Evolutionary conservation across 148 eudicot genomes (phyloP).

Genomic region (Fagopyrum homotropicum): DNA sequence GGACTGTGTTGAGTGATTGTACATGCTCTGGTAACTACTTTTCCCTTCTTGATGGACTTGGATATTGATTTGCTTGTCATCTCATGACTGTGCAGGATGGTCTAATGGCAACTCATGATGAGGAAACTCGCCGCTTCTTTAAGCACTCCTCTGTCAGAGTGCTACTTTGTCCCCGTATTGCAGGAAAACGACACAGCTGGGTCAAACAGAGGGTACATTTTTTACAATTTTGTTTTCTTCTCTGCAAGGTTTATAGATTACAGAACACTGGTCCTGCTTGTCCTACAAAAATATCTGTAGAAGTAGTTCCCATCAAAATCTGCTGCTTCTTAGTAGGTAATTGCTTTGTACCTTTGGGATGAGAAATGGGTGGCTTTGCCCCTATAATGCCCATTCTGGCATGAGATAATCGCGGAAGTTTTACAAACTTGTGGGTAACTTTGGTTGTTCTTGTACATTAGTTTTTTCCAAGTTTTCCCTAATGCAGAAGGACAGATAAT

Average conservation of each 20-base stretch:
- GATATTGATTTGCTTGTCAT: not conserved
- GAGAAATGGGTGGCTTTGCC: not conserved
- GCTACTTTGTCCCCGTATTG: slow-evolving; percentile 72
- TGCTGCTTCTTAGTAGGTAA: not conserved
- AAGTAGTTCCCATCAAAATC: not conserved
- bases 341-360: not conserved
- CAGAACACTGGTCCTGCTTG: not conserved
- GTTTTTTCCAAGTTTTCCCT: not conserved
- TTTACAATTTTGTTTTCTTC: slow-evolving; percentile 13
- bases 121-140: slow-evolving; percentile 68
- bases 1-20: not conserved
- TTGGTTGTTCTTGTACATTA: not conserved
- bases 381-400: not conserved
- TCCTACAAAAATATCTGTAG: not conserved
- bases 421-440: not conserved
- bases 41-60: not conserved
- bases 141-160: slow-evolving; percentile 80
- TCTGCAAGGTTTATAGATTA: not conserved
- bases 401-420: not conserved
- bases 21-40: not conserved
- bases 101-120: slow-evolving; percentile 62
- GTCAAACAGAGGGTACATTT: slow-evolving; percentile 54
- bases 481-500: not conserved
- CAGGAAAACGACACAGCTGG: slow-evolving; percentile 74
- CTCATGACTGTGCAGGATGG: slow-evolving; percentile 47